Percentiles rank a stretch among this genome's conserved stretches.
phyloP scores from a whole-genome alignment of 2,329 filamentous ascomycete species.

The Cytospora piceicola region DNA sequence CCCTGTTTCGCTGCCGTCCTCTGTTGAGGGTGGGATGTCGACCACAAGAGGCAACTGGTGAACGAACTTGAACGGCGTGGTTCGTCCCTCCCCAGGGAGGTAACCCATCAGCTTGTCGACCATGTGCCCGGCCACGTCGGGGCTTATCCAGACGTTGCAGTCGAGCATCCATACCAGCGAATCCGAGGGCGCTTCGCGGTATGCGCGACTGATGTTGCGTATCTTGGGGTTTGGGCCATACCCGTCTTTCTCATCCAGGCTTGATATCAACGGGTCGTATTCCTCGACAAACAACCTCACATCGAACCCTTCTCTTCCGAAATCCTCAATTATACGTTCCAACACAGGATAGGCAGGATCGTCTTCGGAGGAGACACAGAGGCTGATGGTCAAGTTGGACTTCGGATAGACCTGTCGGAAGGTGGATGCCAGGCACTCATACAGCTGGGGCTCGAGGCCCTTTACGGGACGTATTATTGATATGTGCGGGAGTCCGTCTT shows the following conservation, averaged over 20 bases:
- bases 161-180: constrained; percentile 87
- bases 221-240: constrained; percentile 99
- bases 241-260: constrained; percentile 51
- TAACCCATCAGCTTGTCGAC: constrained; percentile 83
- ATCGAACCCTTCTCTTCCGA: constrained; percentile 63
- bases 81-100: constrained; percentile 49
- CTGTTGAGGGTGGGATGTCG: constrained; percentile 59
- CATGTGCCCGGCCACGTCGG: constrained; percentile 81
- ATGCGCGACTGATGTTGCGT: constrained; percentile 91
- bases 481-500: constrained; percentile 71
- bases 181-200: constrained; percentile 84
- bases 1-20: not conserved
- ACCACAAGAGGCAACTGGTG: constrained; percentile 90
- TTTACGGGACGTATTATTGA: constrained; percentile 94
- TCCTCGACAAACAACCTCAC: constrained; percentile 78
- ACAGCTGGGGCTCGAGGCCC: constrained; percentile 85
- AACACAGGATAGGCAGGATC: constrained; percentile 82
- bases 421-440: constrained; percentile 87
- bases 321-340: constrained; percentile 71
- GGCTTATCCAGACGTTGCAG: constrained; percentile 92
- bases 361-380: constrained; percentile 75
- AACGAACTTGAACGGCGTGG: constrained; percentile 81
- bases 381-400: constrained; percentile 75
- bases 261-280: constrained; percentile 73
- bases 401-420: constrained; percentile 81